phyloP scores from a whole-genome alignment of 2,329 filamentous ascomycete genomes.

The Phialophora expanda region DNA sequence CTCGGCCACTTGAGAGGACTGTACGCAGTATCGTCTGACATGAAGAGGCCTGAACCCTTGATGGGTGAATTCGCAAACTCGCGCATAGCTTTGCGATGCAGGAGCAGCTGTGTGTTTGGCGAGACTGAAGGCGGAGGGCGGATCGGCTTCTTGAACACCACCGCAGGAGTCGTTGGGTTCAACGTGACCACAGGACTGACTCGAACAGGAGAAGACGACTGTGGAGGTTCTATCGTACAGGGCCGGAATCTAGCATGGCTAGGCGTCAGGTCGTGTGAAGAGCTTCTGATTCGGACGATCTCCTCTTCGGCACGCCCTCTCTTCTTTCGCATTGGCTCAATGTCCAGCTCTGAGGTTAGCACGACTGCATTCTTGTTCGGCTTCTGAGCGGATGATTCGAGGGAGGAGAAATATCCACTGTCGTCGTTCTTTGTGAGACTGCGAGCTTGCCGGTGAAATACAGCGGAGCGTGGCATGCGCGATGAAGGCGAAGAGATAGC shows the following conservation, averaged over 20 bases:
- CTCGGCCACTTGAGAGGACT: constrained; percentile 60
- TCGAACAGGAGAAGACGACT: constrained; percentile 36
- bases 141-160: constrained; percentile 72
- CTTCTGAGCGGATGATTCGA: constrained; percentile 86
- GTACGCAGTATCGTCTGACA: constrained; percentile 50
- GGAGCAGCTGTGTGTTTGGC: constrained; percentile 86
- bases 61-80: constrained; percentile 81
- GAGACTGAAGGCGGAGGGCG: constrained; percentile 78
- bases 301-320: constrained; percentile 87
- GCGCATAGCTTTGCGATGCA: constrained; percentile 82
- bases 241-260: constrained; percentile 61
- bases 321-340: constrained; percentile 74
- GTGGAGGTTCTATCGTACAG: constrained; percentile 37
- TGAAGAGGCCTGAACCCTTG: constrained; percentile 50
- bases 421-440: constrained; percentile 84
- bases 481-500: constrained; percentile 72
- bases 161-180: constrained; percentile 36
- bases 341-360: constrained; percentile 74
- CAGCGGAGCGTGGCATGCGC: constrained; percentile 57
- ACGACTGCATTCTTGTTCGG: constrained; percentile 68
- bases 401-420: constrained; percentile 94
- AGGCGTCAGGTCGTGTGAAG: constrained; percentile 85
- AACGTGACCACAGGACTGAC: constrained; percentile 22
- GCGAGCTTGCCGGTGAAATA: constrained; percentile 70
- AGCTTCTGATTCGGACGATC: constrained; percentile 88